Evolutionary conservation across 345 rosid genomes (phyloP).

Genomic region (Syzygium aqueum): DNA sequence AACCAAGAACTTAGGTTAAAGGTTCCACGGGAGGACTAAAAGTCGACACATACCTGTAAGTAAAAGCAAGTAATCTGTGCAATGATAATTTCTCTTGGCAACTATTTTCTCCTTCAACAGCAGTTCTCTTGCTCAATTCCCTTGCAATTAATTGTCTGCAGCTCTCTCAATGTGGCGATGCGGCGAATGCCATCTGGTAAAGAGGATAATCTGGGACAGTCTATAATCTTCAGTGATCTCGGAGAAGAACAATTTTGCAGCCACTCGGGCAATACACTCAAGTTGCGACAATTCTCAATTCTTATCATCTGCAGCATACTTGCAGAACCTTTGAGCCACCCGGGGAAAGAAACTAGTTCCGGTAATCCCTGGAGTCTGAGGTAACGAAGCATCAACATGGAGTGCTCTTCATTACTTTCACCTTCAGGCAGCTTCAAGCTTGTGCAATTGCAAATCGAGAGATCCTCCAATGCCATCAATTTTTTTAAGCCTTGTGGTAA

Average conservation of each 20-base stretch:
- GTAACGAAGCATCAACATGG: too few relatives aligned
- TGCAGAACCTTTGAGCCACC: slow-evolving; percentile 5
- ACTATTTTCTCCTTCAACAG: slow-evolving; percentile 5
- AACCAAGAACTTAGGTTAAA: background rate
- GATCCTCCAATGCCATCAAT: background rate
- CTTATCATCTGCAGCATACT: background rate
- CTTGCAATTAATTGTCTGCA: background rate
- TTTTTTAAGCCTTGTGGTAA: background rate
- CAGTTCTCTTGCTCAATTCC: background rate
- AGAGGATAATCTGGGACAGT: too few relatives aligned
- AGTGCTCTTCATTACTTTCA: too few relatives aligned
- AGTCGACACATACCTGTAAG: slow-evolving; percentile 53
- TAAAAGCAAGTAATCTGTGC: slow-evolving; percentile 35
- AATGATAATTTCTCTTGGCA: background rate
- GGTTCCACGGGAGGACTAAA: background rate
- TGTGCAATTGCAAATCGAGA: background rate
- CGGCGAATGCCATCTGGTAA: background rate
- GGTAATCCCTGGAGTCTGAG: background rate
- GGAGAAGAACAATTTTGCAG: background rate
- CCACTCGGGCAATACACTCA: slow-evolving; percentile 1
- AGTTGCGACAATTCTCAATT: background rate
- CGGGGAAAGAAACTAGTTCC: slow-evolving; percentile 1
- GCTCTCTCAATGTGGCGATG: too few relatives aligned
- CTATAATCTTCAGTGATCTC: background rate
- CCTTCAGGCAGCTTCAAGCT: background rate